Conservation (phyloP, 1,139 yeast genomes). For the Scheffersomyces insectosa region DNA sequence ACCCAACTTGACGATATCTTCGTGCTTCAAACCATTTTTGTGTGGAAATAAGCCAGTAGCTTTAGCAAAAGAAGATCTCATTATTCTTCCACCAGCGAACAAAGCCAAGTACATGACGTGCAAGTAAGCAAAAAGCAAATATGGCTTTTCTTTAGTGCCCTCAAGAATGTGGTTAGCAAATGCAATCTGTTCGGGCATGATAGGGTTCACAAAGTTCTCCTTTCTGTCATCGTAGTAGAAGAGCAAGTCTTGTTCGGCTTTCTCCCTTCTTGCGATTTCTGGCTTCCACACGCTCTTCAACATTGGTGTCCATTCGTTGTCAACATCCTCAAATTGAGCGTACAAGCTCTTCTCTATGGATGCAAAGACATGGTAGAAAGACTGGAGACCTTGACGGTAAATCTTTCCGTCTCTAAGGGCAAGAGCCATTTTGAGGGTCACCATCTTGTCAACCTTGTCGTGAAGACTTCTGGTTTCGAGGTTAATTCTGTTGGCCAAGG, state of each 20-base stretch:
- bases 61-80: conserved; percentile 65
- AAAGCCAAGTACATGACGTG: conserved; percentile 84
- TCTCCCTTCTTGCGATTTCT: conserved; percentile 62
- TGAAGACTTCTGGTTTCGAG: conserved; percentile 64
- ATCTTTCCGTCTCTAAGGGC: conserved; percentile 75
- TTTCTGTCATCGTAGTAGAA: conserved; percentile 61
- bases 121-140: conserved; percentile 75
- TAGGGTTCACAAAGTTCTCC: conserved; percentile 57
- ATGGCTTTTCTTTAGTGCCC: conserved; percentile 62
- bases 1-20: conserved; percentile 60
- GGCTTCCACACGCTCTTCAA: conserved; percentile 66
- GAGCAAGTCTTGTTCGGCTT: conserved; percentile 61
- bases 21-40: conserved; percentile 60
- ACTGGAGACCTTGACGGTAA: conserved; percentile 78
- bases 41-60: conserved; percentile 77
- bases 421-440: conserved; percentile 69
- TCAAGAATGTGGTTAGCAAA: conserved; percentile 61
- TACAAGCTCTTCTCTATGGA: conserved; percentile 62
- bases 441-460: conserved; percentile 66
- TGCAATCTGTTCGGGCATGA: conserved; percentile 60
- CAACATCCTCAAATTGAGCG: conserved; percentile 44
- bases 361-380: conserved; percentile 73
- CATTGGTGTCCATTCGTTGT: conserved; percentile 44
- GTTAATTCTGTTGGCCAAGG: conserved; percentile 80
- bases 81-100: conserved; percentile 82